phyloP scores from a whole-genome alignment of 2,329 filamentous ascomycete species.

The Penicillium sp. region DNA sequence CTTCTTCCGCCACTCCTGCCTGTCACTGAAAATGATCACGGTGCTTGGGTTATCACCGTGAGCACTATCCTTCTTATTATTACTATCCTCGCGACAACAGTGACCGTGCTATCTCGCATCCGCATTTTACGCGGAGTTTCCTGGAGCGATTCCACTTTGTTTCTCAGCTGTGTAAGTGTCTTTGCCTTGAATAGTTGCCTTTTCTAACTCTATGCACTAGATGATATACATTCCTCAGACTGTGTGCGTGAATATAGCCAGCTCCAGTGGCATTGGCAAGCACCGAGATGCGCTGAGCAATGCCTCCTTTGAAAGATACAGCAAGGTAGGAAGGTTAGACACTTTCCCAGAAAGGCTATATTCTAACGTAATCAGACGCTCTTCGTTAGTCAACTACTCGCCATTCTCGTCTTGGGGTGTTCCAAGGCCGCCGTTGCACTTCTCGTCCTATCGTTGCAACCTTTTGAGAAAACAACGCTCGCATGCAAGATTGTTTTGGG shows the following conservation, averaged over 20 bases:
- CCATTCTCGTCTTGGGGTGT: conserved; percentile 4
- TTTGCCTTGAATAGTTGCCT: background rate
- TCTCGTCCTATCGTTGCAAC: conserved; percentile 6
- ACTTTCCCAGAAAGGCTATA: rapidly evolving
- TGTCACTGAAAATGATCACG: conserved; percentile 7
- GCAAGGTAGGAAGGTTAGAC: background rate
- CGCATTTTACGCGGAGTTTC: conserved; percentile 1
- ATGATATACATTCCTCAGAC: conserved; percentile 4
- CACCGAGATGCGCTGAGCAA: conserved; percentile 1
- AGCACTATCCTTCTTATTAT: conserved; percentile 10
- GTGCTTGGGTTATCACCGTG: conserved; percentile 9
- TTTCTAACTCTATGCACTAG: background rate
- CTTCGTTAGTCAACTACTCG: conserved; percentile 7
- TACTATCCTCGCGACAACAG: conserved; percentile 4
- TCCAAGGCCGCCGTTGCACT: conserved; percentile 9
- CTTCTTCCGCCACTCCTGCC: conserved; percentile 4
- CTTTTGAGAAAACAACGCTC: conserved; percentile 1
- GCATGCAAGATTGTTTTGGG: conserved; percentile 6
- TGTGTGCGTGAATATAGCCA: conserved; percentile 7
- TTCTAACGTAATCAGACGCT: background rate
- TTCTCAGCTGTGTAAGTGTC: conserved; percentile 1
- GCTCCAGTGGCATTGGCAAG: conserved; percentile 6
- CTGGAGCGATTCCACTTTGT: conserved; percentile 4
- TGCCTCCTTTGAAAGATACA: conserved; percentile 4
- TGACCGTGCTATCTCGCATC: conserved; percentile 8